Evolutionary conservation across 225 moss, liverwort and hornwort genomes (phyloP).

Genomic region (Thuidium tamariscinum): DNA sequence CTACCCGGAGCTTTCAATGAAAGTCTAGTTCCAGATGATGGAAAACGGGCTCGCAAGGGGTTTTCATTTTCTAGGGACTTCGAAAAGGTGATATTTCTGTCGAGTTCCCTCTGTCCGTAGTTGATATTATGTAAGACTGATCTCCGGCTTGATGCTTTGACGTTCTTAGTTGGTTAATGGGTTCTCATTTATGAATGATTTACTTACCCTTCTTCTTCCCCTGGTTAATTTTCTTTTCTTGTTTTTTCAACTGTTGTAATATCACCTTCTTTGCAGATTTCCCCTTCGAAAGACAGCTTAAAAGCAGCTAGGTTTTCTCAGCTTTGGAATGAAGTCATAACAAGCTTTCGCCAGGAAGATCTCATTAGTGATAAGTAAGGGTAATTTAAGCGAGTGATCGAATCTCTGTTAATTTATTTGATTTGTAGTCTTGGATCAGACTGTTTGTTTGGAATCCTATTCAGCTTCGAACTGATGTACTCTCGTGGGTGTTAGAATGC

Average conservation of each 20-base stretch:
- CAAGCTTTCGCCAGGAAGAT: conserved; percentile 88
- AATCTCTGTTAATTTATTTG: neutral
- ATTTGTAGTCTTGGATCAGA: neutral
- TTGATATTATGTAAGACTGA: neutral
- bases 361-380: conserved; percentile 83
- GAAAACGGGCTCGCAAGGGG: conserved; percentile 28
- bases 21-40: conserved; percentile 66
- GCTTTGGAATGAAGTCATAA: conserved; percentile 94
- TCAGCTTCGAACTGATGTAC: neutral
- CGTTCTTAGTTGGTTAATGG: neutral
- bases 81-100: conserved; percentile 37
- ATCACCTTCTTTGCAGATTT: conserved; percentile 17
- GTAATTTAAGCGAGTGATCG: neutral
- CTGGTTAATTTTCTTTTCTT: neutral
- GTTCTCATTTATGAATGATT: neutral
- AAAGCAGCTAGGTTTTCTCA: conserved; percentile 87
- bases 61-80: conserved; percentile 68
- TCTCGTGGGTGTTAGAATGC: neutral
- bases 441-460: neutral
- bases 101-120: neutral
- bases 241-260: neutral
- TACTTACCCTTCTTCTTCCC: neutral
- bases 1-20: conserved; percentile 92
- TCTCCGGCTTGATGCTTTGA: neutral
- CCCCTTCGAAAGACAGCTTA: conserved; percentile 52